phyloP scores from a whole-genome alignment of 2,329 filamentous ascomycete species.

The Fusarium nygamai region DNA sequence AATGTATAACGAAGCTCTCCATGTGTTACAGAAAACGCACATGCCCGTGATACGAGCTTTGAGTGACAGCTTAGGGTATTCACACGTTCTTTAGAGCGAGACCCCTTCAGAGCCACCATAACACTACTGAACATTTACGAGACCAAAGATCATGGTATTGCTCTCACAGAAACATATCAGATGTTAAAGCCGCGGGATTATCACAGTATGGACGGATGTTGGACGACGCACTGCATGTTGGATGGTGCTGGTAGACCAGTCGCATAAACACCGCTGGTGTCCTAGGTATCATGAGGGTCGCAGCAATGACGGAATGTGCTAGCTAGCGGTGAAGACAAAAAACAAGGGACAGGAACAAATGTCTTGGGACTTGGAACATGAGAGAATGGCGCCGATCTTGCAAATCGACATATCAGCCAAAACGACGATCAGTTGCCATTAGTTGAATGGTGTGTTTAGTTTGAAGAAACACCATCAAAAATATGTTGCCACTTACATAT shows the following conservation, averaged over 20 bases:
- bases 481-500: neutral
- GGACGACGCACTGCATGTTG: neutral
- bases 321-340: slow-evolving; percentile 24
- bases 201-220: neutral
- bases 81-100: neutral
- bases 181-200: neutral
- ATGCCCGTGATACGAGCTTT: neutral
- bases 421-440: slow-evolving; percentile 28
- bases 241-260: neutral
- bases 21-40: neutral
- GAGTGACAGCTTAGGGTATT: neutral
- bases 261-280: slow-evolving; percentile 12
- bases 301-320: slow-evolving; percentile 29
- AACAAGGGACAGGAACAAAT: slow-evolving; percentile 11
- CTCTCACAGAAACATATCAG: neutral
- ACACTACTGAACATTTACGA: neutral
- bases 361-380: slow-evolving; percentile 17
- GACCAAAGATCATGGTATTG: neutral
- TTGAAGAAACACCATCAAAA: slow-evolving; percentile 4
- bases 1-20: neutral
- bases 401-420: slow-evolving; percentile 17
- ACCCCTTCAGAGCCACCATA: neutral
- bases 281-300: slow-evolving; percentile 22
- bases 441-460: neutral
- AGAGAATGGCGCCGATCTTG: slow-evolving; percentile 22